phyloP scores from a whole-genome alignment of 345 rosid genomes.

The Clausena lansium region DNA sequence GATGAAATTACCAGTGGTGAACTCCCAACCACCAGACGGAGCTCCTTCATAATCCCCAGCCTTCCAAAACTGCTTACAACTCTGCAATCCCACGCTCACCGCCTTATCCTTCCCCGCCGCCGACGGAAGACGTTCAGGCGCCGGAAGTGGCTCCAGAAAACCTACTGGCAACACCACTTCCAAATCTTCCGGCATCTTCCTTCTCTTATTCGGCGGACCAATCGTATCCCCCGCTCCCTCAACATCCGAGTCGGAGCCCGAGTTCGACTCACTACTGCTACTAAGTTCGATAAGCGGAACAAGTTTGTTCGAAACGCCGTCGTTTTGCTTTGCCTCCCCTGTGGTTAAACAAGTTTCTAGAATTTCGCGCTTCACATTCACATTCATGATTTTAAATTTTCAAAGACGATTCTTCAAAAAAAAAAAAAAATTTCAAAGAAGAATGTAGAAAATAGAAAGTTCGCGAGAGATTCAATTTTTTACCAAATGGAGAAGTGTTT shows the following conservation, averaged over 20 bases:
- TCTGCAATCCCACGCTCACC: conserved; percentile 14
- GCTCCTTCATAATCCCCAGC: conserved; percentile 82
- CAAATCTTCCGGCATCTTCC: conserved; percentile 26
- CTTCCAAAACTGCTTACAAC: conserved; percentile 85
- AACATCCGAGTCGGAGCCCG: conserved; percentile 38
- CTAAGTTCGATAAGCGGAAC: conserved; percentile 52
- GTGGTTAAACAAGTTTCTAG: conserved; percentile 15
- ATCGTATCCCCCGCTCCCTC: conserved; percentile 28
- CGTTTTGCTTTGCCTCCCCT: conserved; percentile 1
- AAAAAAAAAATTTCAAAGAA: background rate
- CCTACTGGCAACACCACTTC: conserved; percentile 44
- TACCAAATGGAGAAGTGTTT: too few relatives aligned
- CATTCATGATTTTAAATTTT: conserved; percentile 28
- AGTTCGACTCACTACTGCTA: conserved; percentile 42
- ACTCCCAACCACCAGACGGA: conserved; percentile 44
- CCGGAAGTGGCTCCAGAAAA: conserved; percentile 45
- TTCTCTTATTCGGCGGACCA: conserved; percentile 26
- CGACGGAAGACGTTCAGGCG: conserved; percentile 1
- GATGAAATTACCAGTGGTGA: conserved; percentile 44
- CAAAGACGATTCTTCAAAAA: too few relatives aligned
- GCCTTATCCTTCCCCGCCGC: conserved; percentile 11
- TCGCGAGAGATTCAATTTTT: background rate
- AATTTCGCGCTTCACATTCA: conserved; percentile 45
- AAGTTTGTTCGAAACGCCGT: conserved; percentile 9
- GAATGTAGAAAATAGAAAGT: background rate